phyloP scores from a whole-genome alignment of 768 basidiomycete genomes.

The Fomitopsis serialis region DNA sequence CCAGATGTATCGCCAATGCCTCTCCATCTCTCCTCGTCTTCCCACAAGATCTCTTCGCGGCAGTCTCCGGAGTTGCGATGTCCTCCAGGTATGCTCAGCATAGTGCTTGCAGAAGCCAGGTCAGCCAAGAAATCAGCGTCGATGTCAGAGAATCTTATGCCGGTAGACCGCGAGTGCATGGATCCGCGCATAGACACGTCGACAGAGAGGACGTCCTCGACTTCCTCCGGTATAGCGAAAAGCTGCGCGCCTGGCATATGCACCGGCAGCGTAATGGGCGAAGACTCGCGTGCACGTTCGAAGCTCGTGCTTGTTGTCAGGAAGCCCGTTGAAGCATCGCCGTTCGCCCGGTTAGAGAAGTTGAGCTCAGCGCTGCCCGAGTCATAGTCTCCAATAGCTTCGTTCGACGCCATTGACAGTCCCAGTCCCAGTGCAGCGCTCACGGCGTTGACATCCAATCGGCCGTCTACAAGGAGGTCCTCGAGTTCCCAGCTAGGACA shows the following conservation, averaged over 20 bases:
- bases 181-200: not conserved
- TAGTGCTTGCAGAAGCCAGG: not conserved
- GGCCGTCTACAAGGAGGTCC: constrained; percentile 17
- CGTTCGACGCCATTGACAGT: not conserved
- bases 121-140: not conserved
- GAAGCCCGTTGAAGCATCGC: not conserved
- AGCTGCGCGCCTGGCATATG: constrained; percentile 18
- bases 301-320: not conserved
- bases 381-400: not conserved
- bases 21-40: constrained; percentile 11
- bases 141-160: not conserved
- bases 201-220: constrained; percentile 14
- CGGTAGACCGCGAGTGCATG: not conserved
- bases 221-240: constrained; percentile 22
- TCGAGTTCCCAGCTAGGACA: constrained; percentile 15
- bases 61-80: not conserved
- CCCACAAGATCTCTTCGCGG: not conserved
- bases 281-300: constrained; percentile 5
- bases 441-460: constrained; percentile 24
- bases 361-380: not conserved
- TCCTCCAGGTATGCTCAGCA: constrained; percentile 1
- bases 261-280: constrained; percentile 1
- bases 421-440: constrained; percentile 19
- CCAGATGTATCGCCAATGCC: constrained; percentile 9
- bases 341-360: not conserved